Conservation (phyloP, 176 grass and related monocot species). For the Lolium rigidum region DNA sequence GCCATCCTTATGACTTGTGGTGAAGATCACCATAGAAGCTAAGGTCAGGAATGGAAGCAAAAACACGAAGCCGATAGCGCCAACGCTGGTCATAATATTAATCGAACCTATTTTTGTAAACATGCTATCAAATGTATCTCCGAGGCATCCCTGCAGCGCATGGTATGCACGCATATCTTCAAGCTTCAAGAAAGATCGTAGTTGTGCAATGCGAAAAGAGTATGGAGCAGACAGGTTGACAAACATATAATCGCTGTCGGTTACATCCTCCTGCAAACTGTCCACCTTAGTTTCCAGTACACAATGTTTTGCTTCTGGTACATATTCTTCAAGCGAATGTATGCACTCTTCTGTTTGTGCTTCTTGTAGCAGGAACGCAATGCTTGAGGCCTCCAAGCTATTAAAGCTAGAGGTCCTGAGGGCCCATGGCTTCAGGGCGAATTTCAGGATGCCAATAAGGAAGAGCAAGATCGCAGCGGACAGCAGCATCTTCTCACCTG, state of each 20-base stretch:
- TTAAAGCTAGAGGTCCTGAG: not conserved
- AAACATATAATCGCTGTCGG: not conserved
- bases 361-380: not conserved
- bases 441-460: not conserved
- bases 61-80: too few species aligned
- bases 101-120: not conserved
- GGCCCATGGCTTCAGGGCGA: not conserved
- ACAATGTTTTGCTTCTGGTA: too few species aligned
- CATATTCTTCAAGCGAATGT: too few species aligned
- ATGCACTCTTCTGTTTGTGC: too few species aligned
- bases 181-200: rapidly evolving
- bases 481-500: not conserved
- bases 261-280: too few species aligned
- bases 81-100: too few species aligned
- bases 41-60: not conserved
- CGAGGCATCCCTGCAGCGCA: not conserved
- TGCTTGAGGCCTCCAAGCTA: not conserved
- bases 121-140: rapidly evolving
- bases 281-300: too few species aligned
- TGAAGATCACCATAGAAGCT: not conserved
- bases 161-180: too few species aligned
- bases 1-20: not conserved
- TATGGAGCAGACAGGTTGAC: not conserved
- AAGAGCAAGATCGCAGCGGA: not conserved
- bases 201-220: not conserved